Evolutionary conservation across 2,329 filamentous ascomycete species (phyloP).

Genomic region (Pochonia chlamydosporia): DNA sequence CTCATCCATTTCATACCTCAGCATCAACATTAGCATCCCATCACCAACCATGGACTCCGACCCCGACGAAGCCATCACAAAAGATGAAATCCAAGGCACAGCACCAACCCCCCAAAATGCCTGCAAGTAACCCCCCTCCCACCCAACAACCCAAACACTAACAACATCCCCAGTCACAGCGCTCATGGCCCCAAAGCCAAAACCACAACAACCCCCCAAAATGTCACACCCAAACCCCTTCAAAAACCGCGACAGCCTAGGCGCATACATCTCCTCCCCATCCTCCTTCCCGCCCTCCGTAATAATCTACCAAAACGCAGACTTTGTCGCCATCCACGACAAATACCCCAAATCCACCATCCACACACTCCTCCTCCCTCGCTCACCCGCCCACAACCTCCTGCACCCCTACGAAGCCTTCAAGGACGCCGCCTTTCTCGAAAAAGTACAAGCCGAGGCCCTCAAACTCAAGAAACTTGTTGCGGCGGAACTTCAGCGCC

Average conservation of each 20-base stretch:
- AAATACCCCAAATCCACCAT: constrained; percentile 79
- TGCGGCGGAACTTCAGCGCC: constrained; percentile 67
- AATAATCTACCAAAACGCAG: constrained; percentile 60
- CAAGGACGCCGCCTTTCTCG: constrained; percentile 63
- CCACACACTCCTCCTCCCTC: constrained; percentile 83
- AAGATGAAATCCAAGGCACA: constrained; percentile 33
- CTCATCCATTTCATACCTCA: not conserved
- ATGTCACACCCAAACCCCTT: constrained; percentile 26
- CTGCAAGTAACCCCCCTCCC: constrained; percentile 24
- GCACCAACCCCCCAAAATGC: constrained; percentile 32
- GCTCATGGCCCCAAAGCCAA: constrained; percentile 33
- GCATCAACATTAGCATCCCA: not conserved
- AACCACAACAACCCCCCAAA: constrained; percentile 19
- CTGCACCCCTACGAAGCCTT: constrained; percentile 76
- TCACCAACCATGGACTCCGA: constrained; percentile 13
- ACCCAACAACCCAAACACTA: not conserved
- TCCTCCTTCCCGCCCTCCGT: constrained; percentile 52
- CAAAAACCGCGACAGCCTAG: constrained; percentile 55
- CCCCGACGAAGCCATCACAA: constrained; percentile 34
- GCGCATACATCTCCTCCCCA: constrained; percentile 60
- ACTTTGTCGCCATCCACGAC: constrained; percentile 75
- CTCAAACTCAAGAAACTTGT: constrained; percentile 57
- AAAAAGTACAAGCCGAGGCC: constrained; percentile 54
- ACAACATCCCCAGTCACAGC: constrained; percentile 20
- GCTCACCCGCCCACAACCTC: constrained; percentile 52